Conservation (phyloP, 2,329 filamentous ascomycete species). For the Calonectria pseudoreteaudii region DNA sequence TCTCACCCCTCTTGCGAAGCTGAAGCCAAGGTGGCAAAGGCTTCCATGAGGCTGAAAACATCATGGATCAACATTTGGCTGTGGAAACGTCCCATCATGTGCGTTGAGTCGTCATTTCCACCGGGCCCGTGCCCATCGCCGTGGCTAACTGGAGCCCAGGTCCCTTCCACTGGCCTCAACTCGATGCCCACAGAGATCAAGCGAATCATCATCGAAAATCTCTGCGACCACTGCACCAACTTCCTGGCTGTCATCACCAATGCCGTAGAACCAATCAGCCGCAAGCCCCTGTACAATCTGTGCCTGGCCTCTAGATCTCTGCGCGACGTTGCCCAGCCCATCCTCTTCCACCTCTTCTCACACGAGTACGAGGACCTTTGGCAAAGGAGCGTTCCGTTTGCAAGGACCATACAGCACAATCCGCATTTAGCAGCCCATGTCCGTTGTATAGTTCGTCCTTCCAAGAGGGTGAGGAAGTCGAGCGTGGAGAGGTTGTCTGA, state of each 20-base stretch:
- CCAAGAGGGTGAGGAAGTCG: neutral
- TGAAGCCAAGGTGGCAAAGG: neutral
- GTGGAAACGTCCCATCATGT: neutral
- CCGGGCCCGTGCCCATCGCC: neutral
- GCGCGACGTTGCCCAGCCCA: slow-evolving; percentile 4
- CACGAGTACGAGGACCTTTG: neutral
- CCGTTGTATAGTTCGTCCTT: neutral
- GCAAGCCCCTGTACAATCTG: slow-evolving; percentile 3
- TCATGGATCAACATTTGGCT: neutral
- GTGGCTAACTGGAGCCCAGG: neutral
- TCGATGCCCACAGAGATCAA: slow-evolving; percentile 9
- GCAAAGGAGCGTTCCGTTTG: neutral
- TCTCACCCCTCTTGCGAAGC: slow-evolving; percentile 1
- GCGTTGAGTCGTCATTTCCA: neutral
- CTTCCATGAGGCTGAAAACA: neutral
- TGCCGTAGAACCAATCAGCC: neutral
- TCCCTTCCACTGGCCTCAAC: neutral
- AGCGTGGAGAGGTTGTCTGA: neutral
- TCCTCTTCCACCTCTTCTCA: slow-evolving; percentile 15
- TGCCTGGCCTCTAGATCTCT: slow-evolving; percentile 1
- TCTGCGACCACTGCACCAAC: slow-evolving; percentile 12
- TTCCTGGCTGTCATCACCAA: neutral
- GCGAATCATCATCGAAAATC: neutral
- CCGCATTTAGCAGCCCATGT: neutral
- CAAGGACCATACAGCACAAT: slow-evolving; percentile 1